Conservation (phyloP, 75 land plant genomes). For the Selaginella tamariscina region DNA sequence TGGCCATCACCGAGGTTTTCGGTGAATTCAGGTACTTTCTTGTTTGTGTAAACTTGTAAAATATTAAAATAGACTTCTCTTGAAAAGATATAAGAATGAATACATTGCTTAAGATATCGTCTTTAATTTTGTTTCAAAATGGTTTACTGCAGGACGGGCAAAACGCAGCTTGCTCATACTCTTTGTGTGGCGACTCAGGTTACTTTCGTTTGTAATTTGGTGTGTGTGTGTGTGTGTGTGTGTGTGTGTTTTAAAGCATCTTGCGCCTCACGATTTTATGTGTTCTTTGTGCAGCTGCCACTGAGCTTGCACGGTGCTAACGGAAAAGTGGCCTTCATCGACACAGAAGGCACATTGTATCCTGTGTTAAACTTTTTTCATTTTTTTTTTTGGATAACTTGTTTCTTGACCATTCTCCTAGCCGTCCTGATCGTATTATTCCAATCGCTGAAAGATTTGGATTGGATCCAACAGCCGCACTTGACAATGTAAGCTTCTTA, state of each 20-base stretch:
- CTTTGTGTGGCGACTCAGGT: constrained; percentile 97
- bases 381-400: constrained; percentile 5
- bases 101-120: background rate
- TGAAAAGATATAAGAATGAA: background rate
- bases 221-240: background rate
- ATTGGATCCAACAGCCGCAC: constrained; percentile 82
- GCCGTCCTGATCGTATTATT: constrained; percentile 86
- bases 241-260: background rate
- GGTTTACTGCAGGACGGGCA: constrained; percentile 63
- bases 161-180: constrained; percentile 94
- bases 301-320: constrained; percentile 79
- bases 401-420: constrained; percentile 18
- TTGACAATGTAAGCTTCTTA: constrained; percentile 72
- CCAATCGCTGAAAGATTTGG: constrained; percentile 93
- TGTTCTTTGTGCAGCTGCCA: constrained; percentile 55
- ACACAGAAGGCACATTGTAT: constrained; percentile 98
- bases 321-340: constrained; percentile 94
- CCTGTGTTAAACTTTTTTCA: constrained; percentile 3
- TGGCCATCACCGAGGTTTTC: constrained; percentile 87
- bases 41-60: background rate
- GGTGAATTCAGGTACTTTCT: constrained; percentile 74
- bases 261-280: too few species aligned
- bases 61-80: background rate
- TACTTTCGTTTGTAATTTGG: background rate
- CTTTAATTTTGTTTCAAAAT: background rate